These are phyloP conservation scores for Linaria vulgaris DNA, from an alignment of 257 asterid genomes.

Conservation along the genomic window DNA sequence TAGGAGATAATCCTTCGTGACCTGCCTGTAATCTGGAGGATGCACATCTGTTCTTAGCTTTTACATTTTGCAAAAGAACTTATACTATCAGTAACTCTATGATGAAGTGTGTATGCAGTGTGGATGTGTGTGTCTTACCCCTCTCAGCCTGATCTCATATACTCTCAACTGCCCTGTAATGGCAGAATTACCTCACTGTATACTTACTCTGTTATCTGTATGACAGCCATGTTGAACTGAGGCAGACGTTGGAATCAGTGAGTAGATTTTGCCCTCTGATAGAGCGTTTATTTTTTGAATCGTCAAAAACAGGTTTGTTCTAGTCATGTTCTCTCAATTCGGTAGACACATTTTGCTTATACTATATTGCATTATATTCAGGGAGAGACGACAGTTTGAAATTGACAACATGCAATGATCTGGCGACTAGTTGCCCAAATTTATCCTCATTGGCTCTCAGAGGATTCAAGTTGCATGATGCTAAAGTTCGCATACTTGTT, in stretches of 20 bases:
- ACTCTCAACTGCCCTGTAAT: slow-evolving; percentile 18
- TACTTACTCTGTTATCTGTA: slow-evolving; percentile 22
- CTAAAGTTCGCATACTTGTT: slow-evolving; percentile 55
- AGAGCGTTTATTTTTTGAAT: slow-evolving; percentile 74
- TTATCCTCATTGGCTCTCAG: slow-evolving; percentile 65
- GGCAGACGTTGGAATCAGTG: slow-evolving; percentile 71
- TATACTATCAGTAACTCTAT: slow-evolving; percentile 6
- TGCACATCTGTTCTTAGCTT: neutral
- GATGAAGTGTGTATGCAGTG: neutral
- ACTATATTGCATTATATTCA: slow-evolving; percentile 28
- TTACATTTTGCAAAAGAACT: neutral
- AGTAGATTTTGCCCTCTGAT: slow-evolving; percentile 64
- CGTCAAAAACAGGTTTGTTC: slow-evolving; percentile 63
- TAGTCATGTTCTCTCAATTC: slow-evolving; percentile 12
- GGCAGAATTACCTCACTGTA: slow-evolving; percentile 2
- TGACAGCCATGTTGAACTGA: slow-evolving; percentile 60
- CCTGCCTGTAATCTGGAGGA: neutral
- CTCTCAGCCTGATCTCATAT: slow-evolving; percentile 7
- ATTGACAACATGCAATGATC: slow-evolving; percentile 58
- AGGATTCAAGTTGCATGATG: slow-evolving; percentile 73
- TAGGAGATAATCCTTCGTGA: neutral
- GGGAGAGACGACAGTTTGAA: slow-evolving; percentile 88
- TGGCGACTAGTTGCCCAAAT: slow-evolving; percentile 60
- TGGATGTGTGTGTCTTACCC: neutral
- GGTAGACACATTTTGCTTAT: slow-evolving; percentile 28